phyloP scores from a whole-genome alignment of 2,329 filamentous ascomycete species.

The Alternaria solani region DNA sequence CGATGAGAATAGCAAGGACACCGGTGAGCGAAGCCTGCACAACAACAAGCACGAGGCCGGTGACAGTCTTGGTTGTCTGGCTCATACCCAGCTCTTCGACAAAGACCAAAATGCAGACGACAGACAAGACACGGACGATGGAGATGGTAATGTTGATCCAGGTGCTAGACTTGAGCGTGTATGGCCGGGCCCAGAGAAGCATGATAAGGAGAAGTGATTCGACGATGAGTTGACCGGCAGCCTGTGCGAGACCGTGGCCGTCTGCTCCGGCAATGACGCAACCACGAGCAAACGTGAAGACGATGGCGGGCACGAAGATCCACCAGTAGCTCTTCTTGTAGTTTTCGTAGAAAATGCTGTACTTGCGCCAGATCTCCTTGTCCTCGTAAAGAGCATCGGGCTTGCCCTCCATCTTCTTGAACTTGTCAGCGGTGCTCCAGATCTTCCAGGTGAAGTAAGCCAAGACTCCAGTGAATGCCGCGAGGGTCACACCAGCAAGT shows the following conservation, averaged over 20 bases:
- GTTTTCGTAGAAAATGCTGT: conserved; percentile 95
- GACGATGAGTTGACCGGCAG: conserved; percentile 78
- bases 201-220: conserved; percentile 81
- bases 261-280: conserved; percentile 84
- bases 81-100: conserved; percentile 90
- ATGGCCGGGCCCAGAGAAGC: conserved; percentile 85
- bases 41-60: conserved; percentile 91
- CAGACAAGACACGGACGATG: conserved; percentile 85
- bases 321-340: conserved; percentile 98
- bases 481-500: conserved; percentile 82
- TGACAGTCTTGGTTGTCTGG: conserved; percentile 92
- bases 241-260: conserved; percentile 84
- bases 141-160: conserved; percentile 95
- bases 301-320: conserved; percentile 87
- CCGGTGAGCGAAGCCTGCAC: conserved; percentile 86
- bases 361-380: conserved; percentile 91
- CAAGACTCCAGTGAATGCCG: conserved; percentile 81
- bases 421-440: conserved; percentile 74
- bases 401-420: conserved; percentile 80
- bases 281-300: conserved; percentile 91
- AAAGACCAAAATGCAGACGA: conserved; percentile 88
- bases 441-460: conserved; percentile 86
- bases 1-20: conserved; percentile 84
- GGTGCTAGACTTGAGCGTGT: conserved; percentile 84
- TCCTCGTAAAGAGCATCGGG: conserved; percentile 79